Percentiles rank a stretch among this genome's conserved stretches.
Evolutionary conservation across 768 basidiomycete genomes (phyloP).

Genomic region (Naganishia antarctica): DNA sequence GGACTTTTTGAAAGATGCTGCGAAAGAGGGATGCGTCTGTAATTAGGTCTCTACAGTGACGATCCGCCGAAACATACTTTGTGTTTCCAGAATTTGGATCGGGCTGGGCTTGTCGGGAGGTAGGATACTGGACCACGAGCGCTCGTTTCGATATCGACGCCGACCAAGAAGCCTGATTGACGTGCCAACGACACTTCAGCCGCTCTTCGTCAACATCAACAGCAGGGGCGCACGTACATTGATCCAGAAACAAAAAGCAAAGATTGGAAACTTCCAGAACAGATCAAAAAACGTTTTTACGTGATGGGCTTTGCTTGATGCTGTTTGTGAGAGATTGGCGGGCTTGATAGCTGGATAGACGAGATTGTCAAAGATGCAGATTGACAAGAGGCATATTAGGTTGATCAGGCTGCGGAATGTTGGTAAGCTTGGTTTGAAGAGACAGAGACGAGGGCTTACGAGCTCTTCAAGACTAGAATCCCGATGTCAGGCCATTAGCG

Average conservation of each 20-base stretch:
- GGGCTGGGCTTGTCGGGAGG: slow-evolving; percentile 29
- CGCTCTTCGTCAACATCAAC: slow-evolving; percentile 29
- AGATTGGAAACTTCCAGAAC: slow-evolving; percentile 44
- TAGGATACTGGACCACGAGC: slow-evolving; percentile 38
- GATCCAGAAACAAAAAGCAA: slow-evolving; percentile 46
- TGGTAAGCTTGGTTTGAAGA: neutral
- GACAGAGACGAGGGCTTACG: neutral
- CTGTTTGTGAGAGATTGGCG: slow-evolving; percentile 26
- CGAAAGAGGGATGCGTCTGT: too few relatives aligned
- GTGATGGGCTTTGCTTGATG: slow-evolving; percentile 30
- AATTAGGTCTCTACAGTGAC: neutral
- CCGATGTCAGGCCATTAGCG: too few relatives aligned
- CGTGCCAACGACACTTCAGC: neutral
- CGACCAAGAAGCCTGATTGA: slow-evolving; percentile 31
- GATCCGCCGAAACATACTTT: neutral
- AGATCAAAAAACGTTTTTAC: slow-evolving; percentile 45
- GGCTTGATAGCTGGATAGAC: slow-evolving; percentile 39
- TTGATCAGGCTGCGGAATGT: slow-evolving; percentile 41
- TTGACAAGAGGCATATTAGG: slow-evolving; percentile 42
- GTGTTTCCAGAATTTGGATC: neutral
- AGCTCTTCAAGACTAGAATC: slow-evolving; percentile 22
- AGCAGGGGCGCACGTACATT: slow-evolving; percentile 35
- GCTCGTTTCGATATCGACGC: slow-evolving; percentile 44
- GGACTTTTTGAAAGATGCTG: slow-evolving; percentile 29
- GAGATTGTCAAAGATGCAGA: slow-evolving; percentile 42